Conservation (phyloP, 106 monocot species). For the Triglochin maritima region DNA sequence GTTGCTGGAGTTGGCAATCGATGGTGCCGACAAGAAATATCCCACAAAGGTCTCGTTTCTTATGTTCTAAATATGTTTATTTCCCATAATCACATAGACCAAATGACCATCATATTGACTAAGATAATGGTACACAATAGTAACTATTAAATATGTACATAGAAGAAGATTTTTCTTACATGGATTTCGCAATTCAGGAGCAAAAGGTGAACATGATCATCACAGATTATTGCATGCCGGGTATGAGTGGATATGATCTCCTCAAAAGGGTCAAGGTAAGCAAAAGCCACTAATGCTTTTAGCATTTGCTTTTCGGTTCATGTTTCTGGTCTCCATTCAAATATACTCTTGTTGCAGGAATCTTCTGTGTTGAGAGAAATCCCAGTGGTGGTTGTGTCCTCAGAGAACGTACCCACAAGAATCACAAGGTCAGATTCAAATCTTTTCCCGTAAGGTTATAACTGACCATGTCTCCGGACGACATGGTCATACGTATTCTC, state of each 20-base stretch:
- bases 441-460: too few relatives aligned
- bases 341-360: slow-evolving; percentile 20
- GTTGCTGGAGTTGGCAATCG: slow-evolving; percentile 34
- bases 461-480: too few relatives aligned
- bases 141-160: too few relatives aligned
- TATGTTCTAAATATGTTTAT: not conserved
- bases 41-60: slow-evolving; percentile 1
- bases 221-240: slow-evolving; percentile 96
- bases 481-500: too few relatives aligned
- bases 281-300: not conserved
- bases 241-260: slow-evolving; percentile 89
- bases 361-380: slow-evolving; percentile 52
- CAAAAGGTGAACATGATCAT: slow-evolving; percentile 70
- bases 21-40: not conserved
- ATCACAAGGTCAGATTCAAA: slow-evolving; percentile 29
- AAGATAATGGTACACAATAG: not conserved
- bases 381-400: slow-evolving; percentile 81
- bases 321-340: not conserved
- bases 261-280: slow-evolving; percentile 65
- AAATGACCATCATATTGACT: not conserved
- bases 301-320: not conserved
- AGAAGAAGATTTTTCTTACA: not conserved
- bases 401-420: slow-evolving; percentile 59
- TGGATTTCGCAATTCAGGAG: slow-evolving; percentile 17
- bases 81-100: not conserved